phyloP scores from a whole-genome alignment of 306 rosid species.

The Trifolium repens region DNA sequence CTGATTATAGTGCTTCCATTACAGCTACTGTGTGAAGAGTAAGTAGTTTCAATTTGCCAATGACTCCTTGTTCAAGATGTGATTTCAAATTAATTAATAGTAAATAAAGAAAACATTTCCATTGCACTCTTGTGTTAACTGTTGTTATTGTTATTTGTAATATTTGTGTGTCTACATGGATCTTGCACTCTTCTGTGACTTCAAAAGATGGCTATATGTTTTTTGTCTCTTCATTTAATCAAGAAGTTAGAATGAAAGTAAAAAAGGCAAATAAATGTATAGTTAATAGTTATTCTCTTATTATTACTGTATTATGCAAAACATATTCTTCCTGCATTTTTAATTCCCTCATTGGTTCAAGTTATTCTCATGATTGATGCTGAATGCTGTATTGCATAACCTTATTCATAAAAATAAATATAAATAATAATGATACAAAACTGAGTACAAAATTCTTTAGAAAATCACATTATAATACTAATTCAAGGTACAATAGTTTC shows the following conservation, averaged over 20 bases:
- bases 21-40: conserved; percentile 42
- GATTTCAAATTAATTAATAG: not conserved
- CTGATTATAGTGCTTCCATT: conserved; percentile 57
- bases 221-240: conserved; percentile 3
- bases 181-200: not conserved
- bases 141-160: not conserved
- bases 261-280: not conserved
- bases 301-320: too few relatives aligned
- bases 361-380: not conserved
- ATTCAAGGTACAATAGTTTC: not conserved
- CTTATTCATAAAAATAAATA: not conserved
- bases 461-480: not conserved
- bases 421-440: not conserved
- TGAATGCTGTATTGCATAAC: not conserved
- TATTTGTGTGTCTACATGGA: conserved; percentile 2
- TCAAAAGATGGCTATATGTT: not conserved
- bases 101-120: not conserved
- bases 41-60: not conserved
- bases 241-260: not conserved
- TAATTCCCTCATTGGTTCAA: too few relatives aligned
- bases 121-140: not conserved
- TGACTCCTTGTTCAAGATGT: conserved; percentile 3
- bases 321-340: too few relatives aligned
- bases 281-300: not conserved
- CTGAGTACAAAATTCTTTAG: not conserved